Evolutionary conservation across 1,284 basidiomycete genomes (phyloP).

Genomic region (Ustilago shanxiensis): DNA sequence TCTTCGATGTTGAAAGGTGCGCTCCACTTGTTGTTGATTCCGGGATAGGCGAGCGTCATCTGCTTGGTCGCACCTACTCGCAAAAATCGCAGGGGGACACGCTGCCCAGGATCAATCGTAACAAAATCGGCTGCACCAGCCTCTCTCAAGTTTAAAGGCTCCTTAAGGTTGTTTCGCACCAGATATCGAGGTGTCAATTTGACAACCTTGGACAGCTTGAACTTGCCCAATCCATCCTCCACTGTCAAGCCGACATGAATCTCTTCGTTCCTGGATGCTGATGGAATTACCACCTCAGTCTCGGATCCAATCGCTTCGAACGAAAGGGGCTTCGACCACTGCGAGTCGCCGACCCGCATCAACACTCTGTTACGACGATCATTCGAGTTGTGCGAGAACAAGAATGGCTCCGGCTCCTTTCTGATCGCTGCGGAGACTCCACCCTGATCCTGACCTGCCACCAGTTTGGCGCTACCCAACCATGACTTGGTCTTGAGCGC

Average conservation of each 20-base stretch:
- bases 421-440: constrained; percentile 68
- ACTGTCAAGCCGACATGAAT: constrained; percentile 91
- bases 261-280: constrained; percentile 79
- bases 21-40: constrained; percentile 86
- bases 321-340: constrained; percentile 79
- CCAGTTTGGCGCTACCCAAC: constrained; percentile 80
- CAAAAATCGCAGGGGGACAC: constrained; percentile 80
- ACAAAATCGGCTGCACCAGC: constrained; percentile 76
- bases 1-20: constrained; percentile 92
- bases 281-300: constrained; percentile 82
- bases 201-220: constrained; percentile 94
- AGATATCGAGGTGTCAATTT: constrained; percentile 92
- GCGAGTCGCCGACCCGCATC: constrained; percentile 86
- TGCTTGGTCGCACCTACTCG: constrained; percentile 74
- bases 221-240: constrained; percentile 88
- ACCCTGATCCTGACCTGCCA: constrained; percentile 80
- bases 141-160: constrained; percentile 84
- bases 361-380: constrained; percentile 87
- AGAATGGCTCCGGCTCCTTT: constrained; percentile 69
- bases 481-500: constrained; percentile 81
- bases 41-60: constrained; percentile 86
- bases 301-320: constrained; percentile 90
- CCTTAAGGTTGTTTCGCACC: constrained; percentile 83
- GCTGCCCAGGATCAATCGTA: constrained; percentile 73
- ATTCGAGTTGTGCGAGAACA: constrained; percentile 85